Conservation (phyloP, 495 filamentous ascomycete species). For the Gamarada debralockiae region DNA sequence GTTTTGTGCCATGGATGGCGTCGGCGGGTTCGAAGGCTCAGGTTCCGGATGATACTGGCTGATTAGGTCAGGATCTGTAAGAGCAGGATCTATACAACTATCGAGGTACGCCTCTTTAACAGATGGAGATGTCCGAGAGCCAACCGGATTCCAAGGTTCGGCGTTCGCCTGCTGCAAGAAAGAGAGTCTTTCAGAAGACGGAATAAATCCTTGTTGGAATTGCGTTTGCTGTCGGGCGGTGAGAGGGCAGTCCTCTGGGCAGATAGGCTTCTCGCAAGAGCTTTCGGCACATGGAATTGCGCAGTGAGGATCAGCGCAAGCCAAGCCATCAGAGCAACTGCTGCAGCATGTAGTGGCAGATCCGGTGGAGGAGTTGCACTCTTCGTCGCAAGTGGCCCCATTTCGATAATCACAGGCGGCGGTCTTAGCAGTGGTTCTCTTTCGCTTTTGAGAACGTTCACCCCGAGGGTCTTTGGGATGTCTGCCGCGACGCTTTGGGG, state of each 20-base stretch:
- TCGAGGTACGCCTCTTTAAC: not conserved
- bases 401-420: too few species aligned
- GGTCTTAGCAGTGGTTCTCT: too few species aligned
- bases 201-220: not conserved
- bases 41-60: slow-evolving; percentile 2
- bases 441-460: too few species aligned
- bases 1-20: slow-evolving; percentile 11
- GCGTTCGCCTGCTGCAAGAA: too few species aligned
- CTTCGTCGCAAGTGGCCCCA: too few species aligned
- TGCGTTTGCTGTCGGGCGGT: not conserved
- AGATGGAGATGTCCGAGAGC: too few species aligned
- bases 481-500: too few species aligned
- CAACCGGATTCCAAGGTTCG: too few species aligned
- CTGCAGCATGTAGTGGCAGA: slow-evolving; percentile 16
- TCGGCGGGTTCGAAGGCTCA: slow-evolving; percentile 5
- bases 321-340: slow-evolving; percentile 19
- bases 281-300: slow-evolving; percentile 7
- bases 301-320: slow-evolving; percentile 22
- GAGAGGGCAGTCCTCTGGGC: slow-evolving; percentile 8
- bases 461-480: too few species aligned
- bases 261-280: slow-evolving; percentile 8
- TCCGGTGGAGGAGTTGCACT: too few species aligned
- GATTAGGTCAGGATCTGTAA: not conserved
- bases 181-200: not conserved
- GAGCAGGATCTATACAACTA: not conserved